Conservation (phyloP, 179 eudicot species). For the Actinidia arguta region DNA sequence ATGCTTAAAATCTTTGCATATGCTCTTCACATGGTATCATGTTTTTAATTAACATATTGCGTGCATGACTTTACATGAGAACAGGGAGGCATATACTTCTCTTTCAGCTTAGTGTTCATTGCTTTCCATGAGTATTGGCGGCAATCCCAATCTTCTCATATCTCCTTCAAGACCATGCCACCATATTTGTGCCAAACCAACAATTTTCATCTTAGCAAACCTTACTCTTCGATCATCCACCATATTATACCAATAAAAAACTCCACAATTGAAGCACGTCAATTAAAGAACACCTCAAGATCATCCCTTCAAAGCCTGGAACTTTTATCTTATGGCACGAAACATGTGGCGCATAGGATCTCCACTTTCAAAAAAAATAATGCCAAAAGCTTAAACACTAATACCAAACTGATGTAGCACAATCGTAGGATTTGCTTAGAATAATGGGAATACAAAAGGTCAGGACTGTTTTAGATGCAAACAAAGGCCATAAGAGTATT, state of each 20-base stretch:
- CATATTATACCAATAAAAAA: neutral
- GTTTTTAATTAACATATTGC: neutral
- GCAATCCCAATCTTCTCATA: neutral
- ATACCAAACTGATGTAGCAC: neutral
- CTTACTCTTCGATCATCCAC: neutral
- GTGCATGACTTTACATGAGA: neutral
- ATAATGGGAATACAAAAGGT: too few species aligned
- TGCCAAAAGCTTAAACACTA: neutral
- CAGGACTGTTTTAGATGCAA: too few species aligned
- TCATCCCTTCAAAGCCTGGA: neutral
- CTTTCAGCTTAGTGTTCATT: neutral
- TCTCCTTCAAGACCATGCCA: neutral
- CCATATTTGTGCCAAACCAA: neutral
- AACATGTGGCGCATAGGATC: neutral
- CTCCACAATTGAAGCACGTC: neutral
- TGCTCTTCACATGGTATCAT: neutral
- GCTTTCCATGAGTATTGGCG: neutral
- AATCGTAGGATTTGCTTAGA: neutral
- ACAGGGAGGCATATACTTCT: neutral
- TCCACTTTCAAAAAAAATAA: neutral
- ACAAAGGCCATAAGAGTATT: too few species aligned
- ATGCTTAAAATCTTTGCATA: neutral
- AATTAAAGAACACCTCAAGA: neutral
- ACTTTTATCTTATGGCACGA: neutral
- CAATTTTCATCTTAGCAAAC: slow-evolving; percentile 4